Evolutionary conservation across 2,329 filamentous ascomycete genomes (phyloP).

Genomic region (Alternaria sp.): DNA sequence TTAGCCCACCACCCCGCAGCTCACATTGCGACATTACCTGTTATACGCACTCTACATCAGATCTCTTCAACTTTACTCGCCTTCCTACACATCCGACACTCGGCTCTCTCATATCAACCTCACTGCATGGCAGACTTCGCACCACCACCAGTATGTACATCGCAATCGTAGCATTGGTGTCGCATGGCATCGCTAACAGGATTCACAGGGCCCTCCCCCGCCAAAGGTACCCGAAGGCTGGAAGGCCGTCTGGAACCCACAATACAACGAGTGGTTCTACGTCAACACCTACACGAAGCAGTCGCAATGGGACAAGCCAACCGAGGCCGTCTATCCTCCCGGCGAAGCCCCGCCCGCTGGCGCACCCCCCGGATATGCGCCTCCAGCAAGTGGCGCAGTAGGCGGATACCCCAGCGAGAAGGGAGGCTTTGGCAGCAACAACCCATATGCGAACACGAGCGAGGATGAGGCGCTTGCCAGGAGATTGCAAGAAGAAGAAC

Average conservation of each 20-base stretch:
- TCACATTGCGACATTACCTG: conserved; percentile 8
- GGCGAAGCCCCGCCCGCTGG: conserved; percentile 58
- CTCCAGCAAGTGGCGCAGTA: conserved; percentile 49
- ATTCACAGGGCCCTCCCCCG: conserved; percentile 59
- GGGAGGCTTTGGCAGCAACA: conserved; percentile 62
- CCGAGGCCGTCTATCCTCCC: conserved; percentile 67
- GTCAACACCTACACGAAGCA: conserved; percentile 87
- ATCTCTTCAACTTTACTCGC: not conserved
- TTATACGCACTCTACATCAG: not conserved
- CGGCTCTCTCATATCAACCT: not conserved
- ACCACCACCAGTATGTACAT: conserved; percentile 41
- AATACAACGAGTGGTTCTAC: conserved; percentile 94
- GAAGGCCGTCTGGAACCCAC: conserved; percentile 81
- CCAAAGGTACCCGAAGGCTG: conserved; percentile 77
- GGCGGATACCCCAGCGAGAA: conserved; percentile 52
- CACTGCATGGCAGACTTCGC: conserved; percentile 43
- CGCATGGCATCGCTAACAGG: conserved; percentile 13
- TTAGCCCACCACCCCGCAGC: conserved; percentile 16
- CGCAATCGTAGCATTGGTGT: conserved; percentile 1
- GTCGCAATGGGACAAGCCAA: conserved; percentile 90
- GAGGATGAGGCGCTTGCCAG: conserved; percentile 78
- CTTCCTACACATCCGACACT: not conserved
- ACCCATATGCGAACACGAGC: conserved; percentile 68
- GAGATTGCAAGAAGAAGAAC: conserved; percentile 82
- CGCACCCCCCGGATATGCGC: conserved; percentile 72